Base-by-base conservation (phyloP, 139 green algal genomes). In the Chlorella sp. region DNA sequence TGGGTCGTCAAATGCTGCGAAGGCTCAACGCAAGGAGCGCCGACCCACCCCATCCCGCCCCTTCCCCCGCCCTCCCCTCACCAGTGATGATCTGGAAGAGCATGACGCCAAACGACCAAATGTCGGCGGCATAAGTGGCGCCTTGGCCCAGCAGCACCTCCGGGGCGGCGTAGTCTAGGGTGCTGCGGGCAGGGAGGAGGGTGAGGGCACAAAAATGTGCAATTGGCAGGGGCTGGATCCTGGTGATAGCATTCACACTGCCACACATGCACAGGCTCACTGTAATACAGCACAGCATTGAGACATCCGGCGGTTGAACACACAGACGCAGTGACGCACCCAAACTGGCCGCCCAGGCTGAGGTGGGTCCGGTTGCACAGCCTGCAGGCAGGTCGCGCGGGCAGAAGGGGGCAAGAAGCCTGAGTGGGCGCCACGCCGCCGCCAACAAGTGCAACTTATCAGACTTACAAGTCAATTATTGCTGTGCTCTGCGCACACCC, bases 331-430 rank as follows among this genome's bases (percentile, higher is more conserved):
- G 57, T 32, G 14, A n/a, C 37, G 16, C 60, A 30, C 82, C 37
- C 5, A 18, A 34, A 57, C 37, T 34, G 37, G 37, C n/a, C 77
- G 15, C 11, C 21, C 37, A 82, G 37, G 77, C 77, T 82, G 19
- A 82, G 77, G 77, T 48, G 77, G 37, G 37, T 82, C 37, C 77
- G 77, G 37, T 32, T 82, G 37, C 87, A 28, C 21, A 89, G 34
- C 36, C 68, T 82, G 77, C 39, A 57, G 37, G 71, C n/a, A 57
- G 9, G 19, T 7, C 21, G 71, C 11, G 71, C 12, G 30, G 71
- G n/a, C 30, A 36, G 30, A 2, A 79, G 77, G 37, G n/a, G n/a
- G n/a, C n/a, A n/a, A n/a, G n/a, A n/a, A n/a, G n/a, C n/a, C n/a
- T n/a, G n/a, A n/a, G n/a, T n/a, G n/a, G n/a, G n/a, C n/a, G n/a